phyloP scores from a whole-genome alignment of 1,284 basidiomycete species.

The Puccinia coronata region DNA sequence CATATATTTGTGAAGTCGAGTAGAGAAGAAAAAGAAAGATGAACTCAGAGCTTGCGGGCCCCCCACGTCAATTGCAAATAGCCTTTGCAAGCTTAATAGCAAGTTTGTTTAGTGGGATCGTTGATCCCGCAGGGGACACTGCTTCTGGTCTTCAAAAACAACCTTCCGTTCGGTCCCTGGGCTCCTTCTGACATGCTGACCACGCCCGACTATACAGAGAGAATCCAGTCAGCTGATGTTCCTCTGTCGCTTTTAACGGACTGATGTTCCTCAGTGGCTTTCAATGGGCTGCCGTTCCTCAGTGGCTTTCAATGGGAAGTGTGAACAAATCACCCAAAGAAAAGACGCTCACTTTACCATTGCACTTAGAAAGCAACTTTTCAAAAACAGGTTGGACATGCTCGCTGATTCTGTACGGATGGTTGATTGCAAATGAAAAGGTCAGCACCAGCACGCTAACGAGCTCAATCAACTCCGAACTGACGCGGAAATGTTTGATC shows the following conservation, averaged over 20 bases:
- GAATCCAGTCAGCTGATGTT: background rate
- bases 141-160: constrained; percentile 17
- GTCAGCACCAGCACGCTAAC: background rate
- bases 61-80: no score
- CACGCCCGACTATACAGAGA: background rate
- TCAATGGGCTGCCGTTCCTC: no score
- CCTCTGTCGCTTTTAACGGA: no score
- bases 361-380: background rate
- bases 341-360: background rate
- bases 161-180: background rate
- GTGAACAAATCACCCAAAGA: background rate
- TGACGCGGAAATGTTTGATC: background rate
- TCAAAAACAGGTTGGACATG: background rate
- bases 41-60: no score
- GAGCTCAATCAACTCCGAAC: background rate
- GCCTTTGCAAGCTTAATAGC: no score
- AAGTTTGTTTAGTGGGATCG: background rate
- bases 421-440: background rate
- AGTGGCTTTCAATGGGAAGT: background rate
- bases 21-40: no score
- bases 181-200: background rate
- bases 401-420: background rate
- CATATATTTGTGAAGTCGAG: no score
- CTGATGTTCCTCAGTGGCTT: no score
- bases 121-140: background rate